Conservation (phyloP, 352 stramenopile genomes). For the Phytopythium vexans region DNA sequence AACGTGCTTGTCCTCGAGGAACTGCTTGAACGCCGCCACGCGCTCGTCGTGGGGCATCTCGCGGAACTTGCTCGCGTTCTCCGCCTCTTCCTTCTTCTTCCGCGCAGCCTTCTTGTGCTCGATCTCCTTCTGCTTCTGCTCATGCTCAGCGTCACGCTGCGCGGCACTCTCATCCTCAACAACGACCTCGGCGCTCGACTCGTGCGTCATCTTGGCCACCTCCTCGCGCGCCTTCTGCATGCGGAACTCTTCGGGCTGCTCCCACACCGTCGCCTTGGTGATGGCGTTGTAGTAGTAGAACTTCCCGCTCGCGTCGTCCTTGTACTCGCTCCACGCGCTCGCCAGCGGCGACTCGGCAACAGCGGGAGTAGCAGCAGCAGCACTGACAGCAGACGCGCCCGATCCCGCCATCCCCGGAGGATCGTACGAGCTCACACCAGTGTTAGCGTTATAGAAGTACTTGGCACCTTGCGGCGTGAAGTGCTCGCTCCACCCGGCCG, state of each 20-base stretch:
- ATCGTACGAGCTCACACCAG: constrained; percentile 67
- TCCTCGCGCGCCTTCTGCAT: constrained; percentile 72
- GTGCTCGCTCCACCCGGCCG: constrained; percentile 58
- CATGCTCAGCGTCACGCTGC: constrained; percentile 14
- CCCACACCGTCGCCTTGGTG: constrained; percentile 79
- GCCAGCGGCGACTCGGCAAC: neutral
- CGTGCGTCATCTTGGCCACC: constrained; percentile 62
- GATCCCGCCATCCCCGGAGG: constrained; percentile 10
- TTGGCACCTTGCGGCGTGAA: constrained; percentile 44
- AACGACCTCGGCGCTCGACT: constrained; percentile 19
- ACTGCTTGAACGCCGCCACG: constrained; percentile 62
- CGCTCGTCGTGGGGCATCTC: constrained; percentile 48
- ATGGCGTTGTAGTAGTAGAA: constrained; percentile 81
- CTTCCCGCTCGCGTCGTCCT: constrained; percentile 59
- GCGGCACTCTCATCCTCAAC: constrained; percentile 30
- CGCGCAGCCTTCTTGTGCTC: constrained; percentile 9
- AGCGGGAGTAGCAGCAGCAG: neutral
- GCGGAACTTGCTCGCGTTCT: constrained; percentile 39
- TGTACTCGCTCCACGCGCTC: constrained; percentile 74
- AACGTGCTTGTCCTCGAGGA: constrained; percentile 71
- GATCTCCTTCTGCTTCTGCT: constrained; percentile 15
- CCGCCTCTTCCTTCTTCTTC: constrained; percentile 45
- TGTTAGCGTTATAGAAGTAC: constrained; percentile 64
- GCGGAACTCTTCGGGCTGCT: constrained; percentile 70
- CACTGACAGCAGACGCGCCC: neutral